Evolutionary conservation across 169 alveolate species (phyloP), one percentile per base, ranked within the genome.

Genomic region (Cryptosporidium ryanae): DNA sequence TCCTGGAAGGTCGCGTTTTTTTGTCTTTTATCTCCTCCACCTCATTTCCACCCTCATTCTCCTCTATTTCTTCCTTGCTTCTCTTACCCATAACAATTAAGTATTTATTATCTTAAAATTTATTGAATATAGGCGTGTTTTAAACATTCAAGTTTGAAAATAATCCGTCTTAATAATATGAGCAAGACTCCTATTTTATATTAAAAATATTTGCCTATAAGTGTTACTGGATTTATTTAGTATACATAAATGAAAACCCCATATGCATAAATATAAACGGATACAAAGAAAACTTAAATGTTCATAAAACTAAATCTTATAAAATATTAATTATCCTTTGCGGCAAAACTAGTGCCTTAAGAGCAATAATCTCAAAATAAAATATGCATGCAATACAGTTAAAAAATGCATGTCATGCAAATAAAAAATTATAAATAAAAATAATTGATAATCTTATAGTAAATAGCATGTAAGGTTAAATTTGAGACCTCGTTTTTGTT

Each of bases 51-150:
- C 70, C n/a, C 55, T 38, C 81, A n/a, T 82, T 66, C n/a, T 25
- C 29, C 10, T 43, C 64, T 67, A 46, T n/a, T 48, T 90, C 64
- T 55, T 59, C 90, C 61, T 64, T 52, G 21, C 50, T 82, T 38
- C 65, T 48, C 44, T 57, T 66, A 43, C 27, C 64, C 82, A 71
- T 46, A 18, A 70, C 32, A 6, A 38, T 38, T 38, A 38, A 38
- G 8, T 38, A 38, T 1, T 6, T 6, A 38, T 6, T 38, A 38
- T 38, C 46, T 38, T 38, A 38, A 38, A 38, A 10, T 38, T n/a
- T 38, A 38, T 38, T 38, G 3, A 38, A 10, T 38, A 0, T 38
- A 38, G 3, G 1, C 8, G 46, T 38, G 8, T 54, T 54, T 12
- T 54, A 54, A 54, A 54, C 13, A 21, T 54, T 54, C 23, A n/a